These are phyloP conservation scores for Ormosia semicastrata DNA, from an alignment of 306 rosid species.

Conservation along the genomic window DNA sequence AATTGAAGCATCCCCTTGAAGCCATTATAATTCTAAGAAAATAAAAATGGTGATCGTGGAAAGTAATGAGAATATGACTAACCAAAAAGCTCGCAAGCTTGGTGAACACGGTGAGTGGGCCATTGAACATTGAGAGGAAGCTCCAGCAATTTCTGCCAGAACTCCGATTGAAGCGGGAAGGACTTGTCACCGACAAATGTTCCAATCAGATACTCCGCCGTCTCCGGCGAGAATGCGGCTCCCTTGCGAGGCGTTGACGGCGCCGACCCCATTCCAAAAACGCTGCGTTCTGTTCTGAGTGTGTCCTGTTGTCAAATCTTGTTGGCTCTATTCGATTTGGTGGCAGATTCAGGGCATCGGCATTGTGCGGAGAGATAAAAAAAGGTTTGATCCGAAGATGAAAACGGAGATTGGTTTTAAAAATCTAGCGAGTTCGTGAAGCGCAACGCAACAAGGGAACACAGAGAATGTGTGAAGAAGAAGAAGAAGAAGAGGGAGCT, in stretches of 20 bases:
- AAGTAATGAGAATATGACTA: slow-evolving; percentile 25
- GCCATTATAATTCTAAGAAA: neutral
- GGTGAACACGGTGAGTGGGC: slow-evolving; percentile 68
- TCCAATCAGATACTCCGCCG: slow-evolving; percentile 90
- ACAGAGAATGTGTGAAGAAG: slow-evolving; percentile 9
- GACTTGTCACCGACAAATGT: slow-evolving; percentile 79
- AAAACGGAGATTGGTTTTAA: slow-evolving; percentile 29
- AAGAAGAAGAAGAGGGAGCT: slow-evolving; percentile 26
- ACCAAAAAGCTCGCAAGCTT: slow-evolving; percentile 95
- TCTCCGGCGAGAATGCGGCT: slow-evolving; percentile 60
- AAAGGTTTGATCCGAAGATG: slow-evolving; percentile 40
- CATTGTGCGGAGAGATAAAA: slow-evolving; percentile 41
- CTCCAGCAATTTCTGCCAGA: slow-evolving; percentile 89
- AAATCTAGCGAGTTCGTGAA: slow-evolving; percentile 17
- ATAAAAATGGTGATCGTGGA: neutral
- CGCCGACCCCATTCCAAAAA: slow-evolving; percentile 65
- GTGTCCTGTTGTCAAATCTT: slow-evolving; percentile 22
- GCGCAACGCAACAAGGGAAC: slow-evolving; percentile 17
- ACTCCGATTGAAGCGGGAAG: slow-evolving; percentile 85
- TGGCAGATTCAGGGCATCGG: slow-evolving; percentile 35
- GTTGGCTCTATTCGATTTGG: slow-evolving; percentile 21
- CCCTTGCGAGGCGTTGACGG: slow-evolving; percentile 86
- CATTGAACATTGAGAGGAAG: slow-evolving; percentile 79
- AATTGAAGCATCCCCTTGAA: slow-evolving; percentile 16
- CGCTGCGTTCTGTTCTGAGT: neutral